Evolutionary conservation across 108 stramenopile species (phyloP).

Genomic region (Cyclostephanos tholiformis): DNA sequence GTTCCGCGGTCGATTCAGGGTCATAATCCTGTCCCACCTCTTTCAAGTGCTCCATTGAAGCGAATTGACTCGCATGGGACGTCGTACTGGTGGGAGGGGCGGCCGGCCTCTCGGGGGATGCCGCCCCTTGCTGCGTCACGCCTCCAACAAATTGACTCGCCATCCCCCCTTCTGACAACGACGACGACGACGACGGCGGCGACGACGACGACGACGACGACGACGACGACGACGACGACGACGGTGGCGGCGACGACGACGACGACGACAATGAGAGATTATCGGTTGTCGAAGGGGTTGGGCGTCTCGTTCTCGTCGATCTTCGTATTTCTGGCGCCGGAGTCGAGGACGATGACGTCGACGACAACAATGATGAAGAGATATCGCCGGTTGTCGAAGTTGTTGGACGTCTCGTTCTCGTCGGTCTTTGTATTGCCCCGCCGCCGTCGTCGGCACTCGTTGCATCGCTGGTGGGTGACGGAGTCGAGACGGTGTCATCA

Average conservation of each 20-base stretch:
- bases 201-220: not conserved
- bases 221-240: no score
- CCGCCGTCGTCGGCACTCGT: not conserved
- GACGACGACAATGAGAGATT: no score
- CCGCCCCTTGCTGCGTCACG: not conserved
- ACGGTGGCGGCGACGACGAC: no score
- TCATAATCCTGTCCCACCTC: not conserved
- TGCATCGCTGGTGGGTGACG: not conserved
- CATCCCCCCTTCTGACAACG: not conserved
- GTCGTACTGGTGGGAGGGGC: not conserved
- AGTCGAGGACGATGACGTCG: not conserved
- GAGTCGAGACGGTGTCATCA: no score
- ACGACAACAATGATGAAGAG: not conserved
- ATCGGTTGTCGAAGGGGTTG: no score
- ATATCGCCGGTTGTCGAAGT: not conserved
- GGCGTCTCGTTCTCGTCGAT: no score
- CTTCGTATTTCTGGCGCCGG: no score
- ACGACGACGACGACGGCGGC: not conserved
- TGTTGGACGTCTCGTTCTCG: not conserved
- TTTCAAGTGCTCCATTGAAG: slow-evolving; percentile 20
- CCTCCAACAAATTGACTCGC: slow-evolving; percentile 4
- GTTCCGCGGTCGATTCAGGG: not conserved
- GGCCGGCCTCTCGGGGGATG: not conserved
- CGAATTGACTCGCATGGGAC: slow-evolving; percentile 27
- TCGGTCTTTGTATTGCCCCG: not conserved